phyloP scores from a whole-genome alignment of 208 protist genomes.

The Wallacemonas sp. region DNA sequence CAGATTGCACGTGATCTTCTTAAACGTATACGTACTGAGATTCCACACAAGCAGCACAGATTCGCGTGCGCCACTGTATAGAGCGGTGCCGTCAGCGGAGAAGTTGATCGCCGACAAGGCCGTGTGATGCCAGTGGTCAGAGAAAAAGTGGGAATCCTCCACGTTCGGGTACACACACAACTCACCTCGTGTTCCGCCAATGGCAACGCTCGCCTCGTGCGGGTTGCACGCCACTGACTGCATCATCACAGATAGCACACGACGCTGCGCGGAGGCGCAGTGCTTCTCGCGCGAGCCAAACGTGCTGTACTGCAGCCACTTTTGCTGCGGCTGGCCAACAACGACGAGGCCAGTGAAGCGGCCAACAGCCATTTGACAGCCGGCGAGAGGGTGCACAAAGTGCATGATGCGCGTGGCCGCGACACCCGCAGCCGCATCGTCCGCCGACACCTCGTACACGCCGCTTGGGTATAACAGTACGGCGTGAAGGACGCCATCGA shows the following conservation, averaged over 20 bases:
- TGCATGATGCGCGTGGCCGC: conserved; percentile 34
- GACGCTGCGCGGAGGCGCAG: background rate
- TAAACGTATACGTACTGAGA: conserved; percentile 56
- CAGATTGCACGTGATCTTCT: conserved; percentile 45
- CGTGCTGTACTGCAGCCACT: conserved; percentile 49
- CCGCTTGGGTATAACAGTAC: conserved; percentile 54
- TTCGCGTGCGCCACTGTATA: conserved; percentile 73
- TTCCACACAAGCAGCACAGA: conserved; percentile 73
- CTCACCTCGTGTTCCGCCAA: conserved; percentile 78
- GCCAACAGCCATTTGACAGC: conserved; percentile 49
- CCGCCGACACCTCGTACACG: conserved; percentile 52
- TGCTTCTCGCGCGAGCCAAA: conserved; percentile 18
- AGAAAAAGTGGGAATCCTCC: conserved; percentile 63
- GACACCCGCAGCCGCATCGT: background rate
- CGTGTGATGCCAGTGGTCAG: conserved; percentile 91
- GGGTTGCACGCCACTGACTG: conserved; percentile 71
- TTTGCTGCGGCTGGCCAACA: conserved; percentile 44
- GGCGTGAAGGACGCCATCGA: conserved; percentile 49
- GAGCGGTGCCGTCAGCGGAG: conserved; percentile 68
- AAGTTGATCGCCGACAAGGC: conserved; percentile 71
- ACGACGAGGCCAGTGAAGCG: conserved; percentile 59
- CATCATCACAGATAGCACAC: conserved; percentile 38
- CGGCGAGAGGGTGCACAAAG: conserved; percentile 25
- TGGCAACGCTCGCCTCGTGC: conserved; percentile 35
- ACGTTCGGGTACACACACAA: conserved; percentile 66